phyloP scores from a whole-genome alignment of 352 stramenopile species.

The Phytophthora pistaciae region DNA sequence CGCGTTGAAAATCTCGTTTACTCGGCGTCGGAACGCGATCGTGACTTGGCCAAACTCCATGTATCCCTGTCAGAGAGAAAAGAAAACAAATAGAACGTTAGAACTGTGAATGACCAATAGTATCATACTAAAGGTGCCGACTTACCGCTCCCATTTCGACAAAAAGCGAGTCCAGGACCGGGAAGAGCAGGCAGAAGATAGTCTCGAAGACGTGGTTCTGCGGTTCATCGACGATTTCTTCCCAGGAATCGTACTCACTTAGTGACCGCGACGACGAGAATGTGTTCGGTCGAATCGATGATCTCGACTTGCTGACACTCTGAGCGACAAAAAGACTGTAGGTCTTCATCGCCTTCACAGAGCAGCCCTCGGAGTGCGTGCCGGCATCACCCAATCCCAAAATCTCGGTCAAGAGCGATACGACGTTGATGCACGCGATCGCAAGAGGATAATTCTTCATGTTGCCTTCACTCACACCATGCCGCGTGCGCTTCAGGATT shows the following conservation, averaged over 20 bases:
- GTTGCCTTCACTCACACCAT: slow-evolving; percentile 87
- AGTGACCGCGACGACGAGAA: slow-evolving; percentile 42
- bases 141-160: slow-evolving; percentile 87
- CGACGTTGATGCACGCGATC: slow-evolving; percentile 89
- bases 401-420: slow-evolving; percentile 74
- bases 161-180: slow-evolving; percentile 84
- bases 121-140: background rate
- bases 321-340: slow-evolving; percentile 79
- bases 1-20: slow-evolving; percentile 79
- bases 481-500: slow-evolving; percentile 78
- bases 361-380: slow-evolving; percentile 79
- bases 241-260: slow-evolving; percentile 70
- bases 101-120: background rate
- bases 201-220: slow-evolving; percentile 89
- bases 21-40: slow-evolving; percentile 65
- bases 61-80: slow-evolving; percentile 67
- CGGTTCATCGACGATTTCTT: slow-evolving; percentile 73
- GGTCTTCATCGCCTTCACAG: slow-evolving; percentile 75
- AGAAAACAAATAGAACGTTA: background rate
- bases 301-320: slow-evolving; percentile 39
- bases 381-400: slow-evolving; percentile 83
- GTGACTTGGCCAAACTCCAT: slow-evolving; percentile 92
- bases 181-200: slow-evolving; percentile 87
- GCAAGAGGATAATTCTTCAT: slow-evolving; percentile 92
- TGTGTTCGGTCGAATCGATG: slow-evolving; percentile 30